phyloP scores from a whole-genome alignment of 495 filamentous ascomycete genomes.

The Cryomyces minteri region DNA sequence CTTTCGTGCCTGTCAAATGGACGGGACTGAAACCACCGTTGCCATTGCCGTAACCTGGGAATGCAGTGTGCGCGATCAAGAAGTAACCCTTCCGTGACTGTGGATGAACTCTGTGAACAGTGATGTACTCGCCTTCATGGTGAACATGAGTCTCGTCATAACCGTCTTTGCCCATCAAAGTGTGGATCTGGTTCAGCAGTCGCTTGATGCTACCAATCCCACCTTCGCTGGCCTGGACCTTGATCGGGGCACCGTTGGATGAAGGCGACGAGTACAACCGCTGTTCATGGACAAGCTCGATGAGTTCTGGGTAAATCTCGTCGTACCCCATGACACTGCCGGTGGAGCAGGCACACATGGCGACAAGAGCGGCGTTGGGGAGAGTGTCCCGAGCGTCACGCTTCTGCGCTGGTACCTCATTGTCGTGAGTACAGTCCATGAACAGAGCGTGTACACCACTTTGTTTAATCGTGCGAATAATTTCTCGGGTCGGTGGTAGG shows the following conservation, averaged over 20 bases:
- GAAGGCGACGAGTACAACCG: conserved; percentile 54
- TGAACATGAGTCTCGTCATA: conserved; percentile 94
- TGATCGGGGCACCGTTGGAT: conserved; percentile 42
- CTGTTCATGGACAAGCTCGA: conserved; percentile 80
- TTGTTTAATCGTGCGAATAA: conserved; percentile 54
- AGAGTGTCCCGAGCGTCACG: conserved; percentile 86
- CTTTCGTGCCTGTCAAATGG: conserved; percentile 51
- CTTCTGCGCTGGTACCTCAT: conserved; percentile 91
- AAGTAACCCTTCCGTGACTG: conserved; percentile 83
- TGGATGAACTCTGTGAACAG: conserved; percentile 87
- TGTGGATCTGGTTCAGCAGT: conserved; percentile 81
- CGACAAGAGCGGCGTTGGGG: conserved; percentile 86
- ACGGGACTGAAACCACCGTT: conserved; percentile 61
- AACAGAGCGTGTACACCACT: conserved; percentile 84
- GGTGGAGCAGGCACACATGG: conserved; percentile 84
- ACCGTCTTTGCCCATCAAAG: conserved; percentile 78
- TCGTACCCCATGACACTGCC: conserved; percentile 99
- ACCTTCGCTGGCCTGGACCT: conserved; percentile 42
- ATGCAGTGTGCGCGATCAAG: conserved; percentile 86
- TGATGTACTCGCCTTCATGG: conserved; percentile 89
- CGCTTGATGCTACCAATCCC: conserved; percentile 85
- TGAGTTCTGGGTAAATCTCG: conserved; percentile 79
- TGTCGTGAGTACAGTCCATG: conserved; percentile 99
- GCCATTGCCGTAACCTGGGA: conserved; percentile 67
- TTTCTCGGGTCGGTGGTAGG: conserved; percentile 29